Evolutionary conservation across 176 grass and related monocot genomes (phyloP), one percentile per base, ranked within the genome.

Genomic region (Secale cereale): DNA sequence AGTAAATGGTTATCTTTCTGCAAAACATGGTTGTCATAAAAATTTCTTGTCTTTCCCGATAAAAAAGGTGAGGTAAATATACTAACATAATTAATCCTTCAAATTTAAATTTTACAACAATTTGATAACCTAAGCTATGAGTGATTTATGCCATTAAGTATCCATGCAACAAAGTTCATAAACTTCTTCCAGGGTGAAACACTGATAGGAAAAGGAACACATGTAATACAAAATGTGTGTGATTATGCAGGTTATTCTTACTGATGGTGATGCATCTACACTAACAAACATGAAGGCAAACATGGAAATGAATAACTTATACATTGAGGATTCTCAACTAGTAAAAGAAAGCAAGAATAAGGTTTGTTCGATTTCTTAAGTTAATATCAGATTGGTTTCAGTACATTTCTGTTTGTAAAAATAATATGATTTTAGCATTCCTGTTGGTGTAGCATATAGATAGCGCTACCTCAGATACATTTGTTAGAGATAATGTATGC

Each of bases 271-370:
- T 65, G 57, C 84, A 67, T 93, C 83, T 56, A 90, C 93, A 87
- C 86, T 98, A 61, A 65, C 25, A 26, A 98, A 98, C 82, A 91
- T 98, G 96, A 95, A 90, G 78, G 43, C 60, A 61, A 98, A 98
- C 68, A 68, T 98, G 91, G 86, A 95, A 88, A 70, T 95, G 50
- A 92, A 95, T 80, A 66, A 74, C 56, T 48, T 91, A 81, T 75
- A 56, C 43, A 37, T 78, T 30, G 39, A 81, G 13, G 67, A 59
- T 83, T 30, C 68, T 76, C 29, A 30, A 25, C 8, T 50, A 1
- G 10, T 61, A 29, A 74, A 61, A 48, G 59, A 87, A 83, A 61
- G n/a, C 35, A 83, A 56, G 8, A 86, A 92, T 83, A 92, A 79
- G 83, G 83, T 92, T n/a, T 2, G 36, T 69, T 50, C 27, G 15